phyloP scores from a whole-genome alignment of 257 asterid species.

The Pogostemon cablin region DNA sequence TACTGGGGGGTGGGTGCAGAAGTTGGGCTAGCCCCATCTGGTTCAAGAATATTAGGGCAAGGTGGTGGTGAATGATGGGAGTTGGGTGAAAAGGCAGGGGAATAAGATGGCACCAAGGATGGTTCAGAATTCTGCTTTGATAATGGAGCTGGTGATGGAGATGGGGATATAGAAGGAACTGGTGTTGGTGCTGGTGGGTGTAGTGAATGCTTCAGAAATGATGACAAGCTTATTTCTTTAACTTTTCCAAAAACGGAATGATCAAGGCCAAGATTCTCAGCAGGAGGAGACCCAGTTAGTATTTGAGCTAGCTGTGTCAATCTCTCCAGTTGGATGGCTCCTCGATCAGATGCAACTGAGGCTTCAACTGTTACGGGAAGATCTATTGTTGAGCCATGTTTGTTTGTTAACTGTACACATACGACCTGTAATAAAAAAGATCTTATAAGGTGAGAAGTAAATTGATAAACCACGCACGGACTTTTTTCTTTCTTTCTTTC shows the following conservation, averaged over 20 bases:
- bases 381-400: conserved; percentile 74
- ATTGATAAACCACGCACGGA: conserved; percentile 10
- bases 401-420: conserved; percentile 60
- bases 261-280: conserved; percentile 80
- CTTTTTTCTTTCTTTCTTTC: background rate
- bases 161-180: conserved; percentile 43
- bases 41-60: conserved; percentile 35
- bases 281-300: conserved; percentile 54
- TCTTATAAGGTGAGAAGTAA: conserved; percentile 16
- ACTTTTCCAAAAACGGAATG: conserved; percentile 76
- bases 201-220: conserved; percentile 56
- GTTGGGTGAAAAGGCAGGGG: conserved; percentile 45
- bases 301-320: conserved; percentile 66
- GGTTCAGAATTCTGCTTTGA: conserved; percentile 37
- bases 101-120: conserved; percentile 44
- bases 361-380: conserved; percentile 79
- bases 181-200: conserved; percentile 55
- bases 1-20: conserved; percentile 37
- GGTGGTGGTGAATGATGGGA: conserved; percentile 35
- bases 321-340: conserved; percentile 58
- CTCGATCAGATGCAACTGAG: conserved; percentile 55
- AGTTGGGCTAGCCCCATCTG: conserved; percentile 34
- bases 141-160: conserved; percentile 38
- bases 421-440: conserved; percentile 51
- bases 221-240: conserved; percentile 70